These are phyloP conservation scores for Coemansia guatemalensis DNA, from an alignment of 192 early-diverging fungal species.

Conservation along the genomic window DNA sequence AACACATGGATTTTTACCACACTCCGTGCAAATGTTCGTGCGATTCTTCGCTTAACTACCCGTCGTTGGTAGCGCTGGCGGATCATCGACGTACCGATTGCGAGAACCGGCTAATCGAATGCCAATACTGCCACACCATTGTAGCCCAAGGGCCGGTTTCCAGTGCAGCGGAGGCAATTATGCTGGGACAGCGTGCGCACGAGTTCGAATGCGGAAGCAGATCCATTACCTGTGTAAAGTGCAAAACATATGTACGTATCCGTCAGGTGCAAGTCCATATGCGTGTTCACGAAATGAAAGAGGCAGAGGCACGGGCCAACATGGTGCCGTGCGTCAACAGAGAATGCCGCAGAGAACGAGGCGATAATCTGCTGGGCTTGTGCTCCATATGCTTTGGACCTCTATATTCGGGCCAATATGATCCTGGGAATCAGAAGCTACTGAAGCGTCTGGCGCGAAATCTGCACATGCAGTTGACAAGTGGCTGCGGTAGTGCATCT, in stretches of 20 bases:
- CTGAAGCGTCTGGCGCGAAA: slow-evolving; percentile 65
- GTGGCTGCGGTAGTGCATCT: slow-evolving; percentile 67
- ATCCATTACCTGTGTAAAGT: slow-evolving; percentile 80
- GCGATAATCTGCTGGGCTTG: slow-evolving; percentile 60
- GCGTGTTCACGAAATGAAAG: slow-evolving; percentile 63
- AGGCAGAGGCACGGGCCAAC: slow-evolving; percentile 51
- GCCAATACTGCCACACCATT: slow-evolving; percentile 77
- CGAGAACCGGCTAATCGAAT: slow-evolving; percentile 72
- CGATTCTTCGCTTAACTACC: slow-evolving; percentile 21
- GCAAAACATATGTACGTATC: slow-evolving; percentile 66
- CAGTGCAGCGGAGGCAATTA: slow-evolving; percentile 58
- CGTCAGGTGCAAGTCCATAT: slow-evolving; percentile 79
- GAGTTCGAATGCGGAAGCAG: slow-evolving; percentile 84
- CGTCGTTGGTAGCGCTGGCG: slow-evolving; percentile 56
- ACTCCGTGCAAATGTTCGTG: slow-evolving; percentile 64
- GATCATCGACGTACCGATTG: slow-evolving; percentile 70
- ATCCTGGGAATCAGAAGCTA: slow-evolving; percentile 74
- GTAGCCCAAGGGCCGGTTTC: slow-evolving; percentile 64
- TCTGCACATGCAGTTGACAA: slow-evolving; percentile 76
- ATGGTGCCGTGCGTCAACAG: slow-evolving; percentile 73
- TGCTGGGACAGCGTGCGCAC: slow-evolving; percentile 67
- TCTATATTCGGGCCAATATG: slow-evolving; percentile 74
- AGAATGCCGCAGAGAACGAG: slow-evolving; percentile 63
- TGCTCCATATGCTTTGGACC: slow-evolving; percentile 82
- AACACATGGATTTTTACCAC: slow-evolving; percentile 70